These are phyloP conservation scores for Paramecium octaurelia DNA, from an alignment of 73 alveolate species.

Conservation along the genomic window DNA sequence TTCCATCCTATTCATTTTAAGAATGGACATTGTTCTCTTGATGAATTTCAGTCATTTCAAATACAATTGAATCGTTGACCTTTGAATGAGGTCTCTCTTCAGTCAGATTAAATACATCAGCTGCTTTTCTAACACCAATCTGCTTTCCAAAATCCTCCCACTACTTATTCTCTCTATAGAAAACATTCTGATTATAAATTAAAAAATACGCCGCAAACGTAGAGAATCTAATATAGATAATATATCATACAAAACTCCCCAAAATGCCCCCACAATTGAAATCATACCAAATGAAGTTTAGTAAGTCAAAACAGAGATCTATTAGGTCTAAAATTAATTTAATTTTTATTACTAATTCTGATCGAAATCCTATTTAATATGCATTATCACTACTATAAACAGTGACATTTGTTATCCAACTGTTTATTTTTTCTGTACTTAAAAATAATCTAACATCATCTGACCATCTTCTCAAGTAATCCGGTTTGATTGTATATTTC, in stretches of 20 bases:
- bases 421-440: background rate
- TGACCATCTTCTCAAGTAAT: constrained; percentile 33
- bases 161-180: constrained; percentile 39
- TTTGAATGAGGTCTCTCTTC: constrained; percentile 2
- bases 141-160: constrained; percentile 55
- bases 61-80: constrained; percentile 3
- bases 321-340: background rate
- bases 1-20: background rate
- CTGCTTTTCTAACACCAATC: background rate
- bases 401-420: constrained; percentile 44
- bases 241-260: constrained; percentile 54
- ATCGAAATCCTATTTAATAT: constrained; percentile 41
- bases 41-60: constrained; percentile 38
- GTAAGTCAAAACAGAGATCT: background rate
- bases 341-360: background rate
- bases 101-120: background rate
- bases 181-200: constrained; percentile 35
- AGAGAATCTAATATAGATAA: background rate
- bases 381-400: constrained; percentile 12
- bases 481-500: constrained; percentile 44
- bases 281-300: constrained; percentile 44
- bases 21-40: background rate
- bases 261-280: constrained; percentile 58
- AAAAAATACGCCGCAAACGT: constrained; percentile 57
- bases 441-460: background rate